Evolutionary conservation across 2,329 filamentous ascomycete species (phyloP).

Genomic region (Celoporthe dispersa): DNA sequence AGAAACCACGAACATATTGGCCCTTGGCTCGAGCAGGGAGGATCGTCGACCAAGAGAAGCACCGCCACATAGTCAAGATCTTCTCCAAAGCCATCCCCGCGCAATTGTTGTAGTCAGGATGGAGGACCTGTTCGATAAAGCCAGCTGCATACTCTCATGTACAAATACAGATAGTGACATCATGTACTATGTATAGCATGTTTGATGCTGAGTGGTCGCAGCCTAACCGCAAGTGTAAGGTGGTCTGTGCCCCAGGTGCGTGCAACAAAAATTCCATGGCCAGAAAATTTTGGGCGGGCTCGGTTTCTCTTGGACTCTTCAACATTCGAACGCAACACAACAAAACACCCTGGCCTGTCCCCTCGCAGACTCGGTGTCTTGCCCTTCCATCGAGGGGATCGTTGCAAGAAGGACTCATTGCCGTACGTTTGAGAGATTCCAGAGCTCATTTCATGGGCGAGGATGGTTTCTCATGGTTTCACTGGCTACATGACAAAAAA

Average conservation of each 20-base stretch:
- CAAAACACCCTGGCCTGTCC: conserved; percentile 23
- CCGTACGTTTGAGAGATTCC: conserved; percentile 33
- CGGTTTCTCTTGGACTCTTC: not conserved
- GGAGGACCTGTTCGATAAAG: not conserved
- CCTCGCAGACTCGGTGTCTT: conserved; percentile 26
- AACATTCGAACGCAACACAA: conserved; percentile 30
- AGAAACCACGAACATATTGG: too few species aligned
- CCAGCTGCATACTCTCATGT: not conserved
- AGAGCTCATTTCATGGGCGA: conserved; percentile 29
- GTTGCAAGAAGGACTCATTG: conserved; percentile 32
- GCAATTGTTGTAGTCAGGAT: too few species aligned
- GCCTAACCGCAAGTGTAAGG: not conserved
- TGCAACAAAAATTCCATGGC: conserved; percentile 6
- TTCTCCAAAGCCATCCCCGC: too few species aligned
- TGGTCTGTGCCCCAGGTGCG: conserved; percentile 18
- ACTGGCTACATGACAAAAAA: conserved; percentile 33
- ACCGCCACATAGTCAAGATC: not conserved
- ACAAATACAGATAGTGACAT: not conserved
- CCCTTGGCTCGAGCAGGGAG: not conserved
- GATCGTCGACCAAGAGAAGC: not conserved
- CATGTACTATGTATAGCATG: not conserved
- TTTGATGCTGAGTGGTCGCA: not conserved
- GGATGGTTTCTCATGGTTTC: conserved; percentile 38
- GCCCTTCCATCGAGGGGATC: conserved; percentile 12
- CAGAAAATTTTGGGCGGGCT: not conserved